Base-by-base conservation (phyloP, 192 early-diverging fungal species). In the Rhizophlyctis rosea region DNA sequence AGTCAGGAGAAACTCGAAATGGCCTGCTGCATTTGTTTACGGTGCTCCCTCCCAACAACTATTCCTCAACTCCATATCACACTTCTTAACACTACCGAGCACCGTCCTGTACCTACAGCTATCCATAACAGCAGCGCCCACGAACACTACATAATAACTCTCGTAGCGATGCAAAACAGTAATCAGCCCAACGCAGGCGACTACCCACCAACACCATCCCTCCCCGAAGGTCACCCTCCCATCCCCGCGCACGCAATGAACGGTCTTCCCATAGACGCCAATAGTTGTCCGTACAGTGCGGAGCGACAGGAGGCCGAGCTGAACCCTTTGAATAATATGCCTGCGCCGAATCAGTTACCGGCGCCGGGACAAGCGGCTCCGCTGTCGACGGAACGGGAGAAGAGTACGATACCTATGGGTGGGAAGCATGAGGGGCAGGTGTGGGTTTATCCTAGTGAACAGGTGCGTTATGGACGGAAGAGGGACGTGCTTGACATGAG, bases 401-500 rank as follows among this genome's bases (percentile, higher is more conserved):
- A 81, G 5, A 91, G 89, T 9, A 80, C 86, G 25, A 95, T 95
- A 68, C 93, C 91, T 0, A 79, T 87, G 13, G 83, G 81, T 18
- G 77, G 81, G 24, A 57, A 70, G 2, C 77, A 80, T 65, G 71
- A 81, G 21, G 71, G 81, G 4, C 79, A 78, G 47, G 25, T 74
- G 11, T 94, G 94, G 94, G 74, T 94, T 9, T 96, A 96, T 61
- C 94, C 94, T 5, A 91, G 89, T 23, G 91, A 95, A 68, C 91
- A 94, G 73, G 61, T 62, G 47, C 3, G 28, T 34, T 9, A 28
- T 44, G n/a, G n/a, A n/a, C n/a, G n/a, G n/a, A n/a, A n/a, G n/a
- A n/a, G n/a, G n/a, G n/a, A n/a, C n/a, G n/a, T n/a, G n/a, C n/a
- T n/a, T n/a, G n/a, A n/a, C n/a, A n/a, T n/a, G n/a, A n/a, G n/a